These are phyloP conservation scores for Bipolaris gigantea DNA, from an alignment of 2,329 filamentous ascomycete species.

Conservation along the genomic window DNA sequence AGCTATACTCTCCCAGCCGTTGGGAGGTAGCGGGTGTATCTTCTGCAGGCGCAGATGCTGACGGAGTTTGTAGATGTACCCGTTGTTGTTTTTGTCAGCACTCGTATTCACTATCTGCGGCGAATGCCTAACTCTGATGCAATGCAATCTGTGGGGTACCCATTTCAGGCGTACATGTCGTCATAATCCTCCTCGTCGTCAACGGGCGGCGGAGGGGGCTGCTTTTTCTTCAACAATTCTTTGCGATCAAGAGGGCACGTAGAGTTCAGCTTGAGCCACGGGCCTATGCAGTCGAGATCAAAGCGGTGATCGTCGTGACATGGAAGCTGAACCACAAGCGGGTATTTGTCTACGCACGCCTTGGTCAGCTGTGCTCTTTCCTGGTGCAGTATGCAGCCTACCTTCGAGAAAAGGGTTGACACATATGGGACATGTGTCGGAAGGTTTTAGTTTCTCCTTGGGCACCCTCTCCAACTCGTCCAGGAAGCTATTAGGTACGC, in stretches of 20 bases:
- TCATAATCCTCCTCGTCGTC: constrained; percentile 57
- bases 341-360: constrained; percentile 54
- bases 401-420: constrained; percentile 63
- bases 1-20: not conserved
- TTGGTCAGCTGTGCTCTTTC: constrained; percentile 21
- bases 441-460: constrained; percentile 56
- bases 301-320: constrained; percentile 65
- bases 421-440: constrained; percentile 63
- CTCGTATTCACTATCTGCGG: constrained; percentile 2
- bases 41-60: not conserved
- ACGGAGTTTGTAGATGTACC: not conserved
- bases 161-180: constrained; percentile 52
- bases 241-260: constrained; percentile 66
- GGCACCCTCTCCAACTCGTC: constrained; percentile 63
- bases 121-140: constrained; percentile 9
- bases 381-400: constrained; percentile 25
- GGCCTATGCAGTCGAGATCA: constrained; percentile 66
- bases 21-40: not conserved
- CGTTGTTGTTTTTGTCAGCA: not conserved
- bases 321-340: constrained; percentile 64
- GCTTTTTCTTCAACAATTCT: constrained; percentile 59
- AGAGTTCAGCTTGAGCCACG: constrained; percentile 65
- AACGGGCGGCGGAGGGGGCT: constrained; percentile 47
- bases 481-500: constrained; percentile 63
- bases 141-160: constrained; percentile 3